Conservation (phyloP, 345 rosid genomes). For the Moricandia arvensis region DNA sequence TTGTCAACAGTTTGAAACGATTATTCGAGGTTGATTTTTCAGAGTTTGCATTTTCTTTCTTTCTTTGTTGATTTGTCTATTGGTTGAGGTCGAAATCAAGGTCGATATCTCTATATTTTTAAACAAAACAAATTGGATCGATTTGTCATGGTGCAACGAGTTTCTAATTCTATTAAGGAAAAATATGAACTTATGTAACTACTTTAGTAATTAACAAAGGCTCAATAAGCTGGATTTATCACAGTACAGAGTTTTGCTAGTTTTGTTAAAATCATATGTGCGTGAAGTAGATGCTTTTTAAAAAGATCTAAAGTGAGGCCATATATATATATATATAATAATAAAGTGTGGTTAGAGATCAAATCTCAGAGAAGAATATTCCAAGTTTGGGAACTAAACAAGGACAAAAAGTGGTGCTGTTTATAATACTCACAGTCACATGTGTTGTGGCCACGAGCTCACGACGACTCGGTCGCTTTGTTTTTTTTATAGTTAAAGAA, state of each 20-base stretch:
- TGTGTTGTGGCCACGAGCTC: slow-evolving; percentile 24
- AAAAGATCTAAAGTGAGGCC: background rate
- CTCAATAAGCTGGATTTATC: background rate
- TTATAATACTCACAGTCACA: background rate
- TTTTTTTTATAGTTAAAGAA: background rate
- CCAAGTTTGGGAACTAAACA: background rate
- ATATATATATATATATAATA: too few relatives aligned
- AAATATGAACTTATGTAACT: background rate
- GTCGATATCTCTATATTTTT: background rate
- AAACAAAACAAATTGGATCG: background rate
- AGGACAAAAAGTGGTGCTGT: background rate
- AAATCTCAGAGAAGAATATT: background rate
- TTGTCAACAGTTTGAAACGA: background rate
- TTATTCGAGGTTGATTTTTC: background rate
- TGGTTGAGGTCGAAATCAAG: background rate
- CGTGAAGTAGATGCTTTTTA: background rate
- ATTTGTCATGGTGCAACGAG: background rate
- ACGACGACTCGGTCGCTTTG: slow-evolving; percentile 13
- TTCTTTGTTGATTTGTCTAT: background rate
- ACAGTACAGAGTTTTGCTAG: background rate
- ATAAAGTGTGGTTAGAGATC: background rate
- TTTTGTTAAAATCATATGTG: background rate
- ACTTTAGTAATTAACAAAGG: background rate
- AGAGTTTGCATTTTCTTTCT: background rate
- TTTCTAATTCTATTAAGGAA: background rate